Conservation (phyloP, 2,329 filamentous ascomycete genomes). For the Fusarium sp. region DNA sequence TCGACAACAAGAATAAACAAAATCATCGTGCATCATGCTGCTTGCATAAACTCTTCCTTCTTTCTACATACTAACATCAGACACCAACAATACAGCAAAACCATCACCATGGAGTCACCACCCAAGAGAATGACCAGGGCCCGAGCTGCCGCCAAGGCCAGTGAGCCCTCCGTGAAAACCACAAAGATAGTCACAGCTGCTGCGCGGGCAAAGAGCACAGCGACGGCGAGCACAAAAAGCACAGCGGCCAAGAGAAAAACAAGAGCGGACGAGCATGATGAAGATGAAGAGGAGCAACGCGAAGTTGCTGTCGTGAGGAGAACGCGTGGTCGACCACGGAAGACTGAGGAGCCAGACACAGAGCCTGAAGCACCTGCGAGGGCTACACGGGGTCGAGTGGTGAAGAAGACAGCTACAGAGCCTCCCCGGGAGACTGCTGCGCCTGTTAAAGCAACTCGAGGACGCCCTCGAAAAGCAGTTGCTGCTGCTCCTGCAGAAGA, state of each 20-base stretch:
- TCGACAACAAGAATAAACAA: slow-evolving; percentile 39
- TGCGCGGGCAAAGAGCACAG: slow-evolving; percentile 62
- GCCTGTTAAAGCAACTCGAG: slow-evolving; percentile 58
- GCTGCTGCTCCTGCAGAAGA: slow-evolving; percentile 43
- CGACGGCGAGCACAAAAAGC: slow-evolving; percentile 53
- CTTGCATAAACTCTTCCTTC: slow-evolving; percentile 35
- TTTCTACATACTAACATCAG: slow-evolving; percentile 47
- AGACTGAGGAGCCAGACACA: slow-evolving; percentile 51
- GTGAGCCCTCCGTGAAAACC: slow-evolving; percentile 57
- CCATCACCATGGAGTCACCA: slow-evolving; percentile 68
- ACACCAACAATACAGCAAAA: slow-evolving; percentile 31
- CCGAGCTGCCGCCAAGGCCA: slow-evolving; percentile 61
- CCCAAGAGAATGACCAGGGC: slow-evolving; percentile 72
- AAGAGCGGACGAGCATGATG: slow-evolving; percentile 66
- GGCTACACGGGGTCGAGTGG: slow-evolving; percentile 50
- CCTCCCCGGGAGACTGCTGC: slow-evolving; percentile 44
- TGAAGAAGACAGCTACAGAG: slow-evolving; percentile 49
- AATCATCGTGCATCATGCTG: slow-evolving; percentile 49
- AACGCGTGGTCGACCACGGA: slow-evolving; percentile 62
- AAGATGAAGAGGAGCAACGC: slow-evolving; percentile 60
- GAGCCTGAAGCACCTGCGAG: slow-evolving; percentile 44
- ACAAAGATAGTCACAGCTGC: slow-evolving; percentile 65
- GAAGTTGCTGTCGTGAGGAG: slow-evolving; percentile 55
- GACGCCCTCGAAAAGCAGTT: slow-evolving; percentile 60
- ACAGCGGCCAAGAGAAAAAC: slow-evolving; percentile 65